Evolutionary conservation across 495 filamentous ascomycete genomes (phyloP), one percentile per base, ranked within the genome.

Genomic region (Ramalina intermedia): DNA sequence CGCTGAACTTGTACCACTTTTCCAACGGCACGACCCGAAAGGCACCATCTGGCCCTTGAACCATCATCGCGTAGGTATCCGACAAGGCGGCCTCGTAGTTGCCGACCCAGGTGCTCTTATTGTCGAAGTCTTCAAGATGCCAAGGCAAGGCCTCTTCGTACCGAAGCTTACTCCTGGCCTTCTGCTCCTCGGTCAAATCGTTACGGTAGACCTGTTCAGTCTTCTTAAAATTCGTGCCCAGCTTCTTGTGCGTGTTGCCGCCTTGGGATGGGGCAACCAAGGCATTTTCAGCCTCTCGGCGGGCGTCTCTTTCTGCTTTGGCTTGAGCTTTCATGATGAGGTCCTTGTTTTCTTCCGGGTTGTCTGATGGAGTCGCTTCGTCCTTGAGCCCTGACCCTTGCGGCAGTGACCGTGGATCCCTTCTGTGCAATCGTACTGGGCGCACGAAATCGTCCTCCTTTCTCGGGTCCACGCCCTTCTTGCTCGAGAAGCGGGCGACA

Each of bases 91-190:
- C 80, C 58, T 96, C 83, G 54, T 95, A 94, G 39, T 80, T 83
- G 17, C 90, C 93, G 21, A 89, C 81, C 88, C 88, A 98, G 2
- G 81, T 82, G 53, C 93, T 84, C 58, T 87, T 93, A 58, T 86
- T 84, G 55, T 96, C 89, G 47, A 88, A 93, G 63, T 98, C 91
- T 58, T 98, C 91, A 42, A 98, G 62, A 60, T 95, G 88, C 91
- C 91, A 98, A 9, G 93, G 93, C 37, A 94, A 66, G 7, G 86
- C 84, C 58, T 98, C 91, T 61, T 98, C 93, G 54, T 96, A 98
- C 52, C 87, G 80, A 18, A 96, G 73, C 41, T 85, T 78, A 11
- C 78, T 74, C 46, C 78, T 74, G 49, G 85, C 87, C 57, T 86
- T 82, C 55, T 88, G 79, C 37, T 84, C 84, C 13, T 84, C 83